phyloP scores from a whole-genome alignment of 345 rosid species.

The Passiflora organensis region DNA sequence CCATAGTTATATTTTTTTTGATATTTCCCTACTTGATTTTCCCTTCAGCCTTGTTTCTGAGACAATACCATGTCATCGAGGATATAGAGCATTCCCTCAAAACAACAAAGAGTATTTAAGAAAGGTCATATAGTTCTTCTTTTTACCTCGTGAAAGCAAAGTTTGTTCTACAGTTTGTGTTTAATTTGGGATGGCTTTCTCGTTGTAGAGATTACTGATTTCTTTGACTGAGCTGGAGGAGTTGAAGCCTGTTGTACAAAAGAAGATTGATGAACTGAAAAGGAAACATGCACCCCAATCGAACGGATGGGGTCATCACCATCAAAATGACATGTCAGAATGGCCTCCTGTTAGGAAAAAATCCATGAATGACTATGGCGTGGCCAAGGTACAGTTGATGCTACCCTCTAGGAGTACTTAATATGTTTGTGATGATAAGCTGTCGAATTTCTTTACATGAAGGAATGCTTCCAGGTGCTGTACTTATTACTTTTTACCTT shows the following conservation, averaged over 20 bases:
- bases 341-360: conserved; percentile 47
- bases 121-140: conserved; percentile 41
- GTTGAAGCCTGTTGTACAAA: conserved; percentile 73
- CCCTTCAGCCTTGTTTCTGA: conserved; percentile 78
- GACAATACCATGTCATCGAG: conserved; percentile 91
- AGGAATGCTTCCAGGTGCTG: not conserved
- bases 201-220: conserved; percentile 54
- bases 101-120: conserved; percentile 50
- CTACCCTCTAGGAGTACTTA: no score
- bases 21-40: not conserved
- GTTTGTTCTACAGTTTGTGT: conserved; percentile 14
- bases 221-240: conserved; percentile 78
- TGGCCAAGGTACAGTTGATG: conserved; percentile 45
- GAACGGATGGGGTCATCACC: conserved; percentile 26
- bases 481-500: not conserved
- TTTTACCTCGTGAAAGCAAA: not conserved
- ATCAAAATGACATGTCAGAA: conserved; percentile 37
- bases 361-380: conserved; percentile 29
- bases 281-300: conserved; percentile 37
- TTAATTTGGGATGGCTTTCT: conserved; percentile 12
- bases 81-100: conserved; percentile 44
- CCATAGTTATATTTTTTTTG: not conserved
- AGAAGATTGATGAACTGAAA: conserved; percentile 52
- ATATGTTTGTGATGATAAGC: conserved; percentile 9
- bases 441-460: not conserved